Evolutionary conservation across 2,329 filamentous ascomycete species (phyloP), one percentile per base, ranked within the genome.

Genomic region (Monosporascus sp.): DNA sequence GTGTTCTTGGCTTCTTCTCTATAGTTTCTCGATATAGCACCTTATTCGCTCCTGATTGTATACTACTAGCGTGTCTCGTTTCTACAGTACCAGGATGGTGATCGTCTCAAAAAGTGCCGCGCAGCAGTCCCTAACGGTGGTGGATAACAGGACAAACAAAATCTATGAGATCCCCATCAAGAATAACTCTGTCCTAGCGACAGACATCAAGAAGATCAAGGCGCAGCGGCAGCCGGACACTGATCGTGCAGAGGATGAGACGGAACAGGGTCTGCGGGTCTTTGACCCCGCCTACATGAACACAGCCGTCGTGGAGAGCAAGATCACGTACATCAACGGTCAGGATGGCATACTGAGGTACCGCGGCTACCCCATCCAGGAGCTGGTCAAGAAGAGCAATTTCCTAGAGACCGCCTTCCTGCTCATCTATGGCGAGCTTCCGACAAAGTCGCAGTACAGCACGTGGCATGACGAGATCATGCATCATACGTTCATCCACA

Each of bases 251-350:
- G 74, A 78, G 52, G 71, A 78, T 62, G 75, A 78, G 67, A 76
- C 73, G 3, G 68, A 68, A 9, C 75, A 78, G 58, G 77, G 77
- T 11, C 71, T 79, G n/a, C 65, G 76, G 22, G 69, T 79, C 37
- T 78, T 71, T 52, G 77, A 79, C 63, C 75, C 76, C n/a, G 77
- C 73, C 3, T 79, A 77, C 66, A 76, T 78, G 72, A 79, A 79
- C 68, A 79, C 77, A 2, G 75, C 76, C 19, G 77, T 78, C 2
- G 71, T 78, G 20, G 66, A 75, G 66, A 76, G 72, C 60, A 71
- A 65, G 48, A 79, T 79, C 61, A 78, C 76, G 27, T 79, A 78
- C 68, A 79, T 79, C 63, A 78, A 79, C 61, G 78, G 78, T 37
- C 71, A 70, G 54, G 74, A 78, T 22, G 78, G 78, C 37, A 75